These are phyloP conservation scores for Zygoascus flipseniorum DNA, from an alignment of 805 yeast species.

Conservation along the genomic window DNA sequence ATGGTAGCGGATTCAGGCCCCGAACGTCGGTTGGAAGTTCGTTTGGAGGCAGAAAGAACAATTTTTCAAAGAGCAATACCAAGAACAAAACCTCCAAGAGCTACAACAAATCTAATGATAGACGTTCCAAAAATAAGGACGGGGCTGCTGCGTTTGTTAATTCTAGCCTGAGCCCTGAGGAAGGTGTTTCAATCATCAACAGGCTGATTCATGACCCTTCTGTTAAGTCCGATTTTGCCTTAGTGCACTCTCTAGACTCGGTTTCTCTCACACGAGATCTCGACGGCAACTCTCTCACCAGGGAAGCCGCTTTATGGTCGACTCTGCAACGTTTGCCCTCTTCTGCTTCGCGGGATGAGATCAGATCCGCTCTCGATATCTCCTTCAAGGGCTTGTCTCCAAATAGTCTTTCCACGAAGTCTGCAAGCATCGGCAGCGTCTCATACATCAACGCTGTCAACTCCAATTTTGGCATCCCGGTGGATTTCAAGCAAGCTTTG, in stretches of 20 bases:
- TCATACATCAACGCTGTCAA: constrained; percentile 2
- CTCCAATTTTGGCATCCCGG: background rate
- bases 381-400: background rate
- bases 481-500: background rate
- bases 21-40: background rate
- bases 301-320: background rate
- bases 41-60: background rate
- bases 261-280: background rate
- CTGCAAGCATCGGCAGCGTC: background rate
- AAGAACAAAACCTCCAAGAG: background rate
- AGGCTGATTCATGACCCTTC: constrained; percentile 1
- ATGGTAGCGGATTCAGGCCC: background rate
- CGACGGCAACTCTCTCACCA: background rate
- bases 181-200: background rate
- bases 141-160: background rate
- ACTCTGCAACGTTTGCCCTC: background rate
- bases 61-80: background rate
- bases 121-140: background rate
- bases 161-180: background rate
- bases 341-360: background rate
- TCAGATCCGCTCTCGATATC: background rate
- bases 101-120: background rate
- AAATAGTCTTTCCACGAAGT: background rate
- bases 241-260: background rate
- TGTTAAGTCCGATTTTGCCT: background rate